Evolutionary conservation across 2,329 filamentous ascomycete species (phyloP).

Genomic region (Corynespora cassiicola): DNA sequence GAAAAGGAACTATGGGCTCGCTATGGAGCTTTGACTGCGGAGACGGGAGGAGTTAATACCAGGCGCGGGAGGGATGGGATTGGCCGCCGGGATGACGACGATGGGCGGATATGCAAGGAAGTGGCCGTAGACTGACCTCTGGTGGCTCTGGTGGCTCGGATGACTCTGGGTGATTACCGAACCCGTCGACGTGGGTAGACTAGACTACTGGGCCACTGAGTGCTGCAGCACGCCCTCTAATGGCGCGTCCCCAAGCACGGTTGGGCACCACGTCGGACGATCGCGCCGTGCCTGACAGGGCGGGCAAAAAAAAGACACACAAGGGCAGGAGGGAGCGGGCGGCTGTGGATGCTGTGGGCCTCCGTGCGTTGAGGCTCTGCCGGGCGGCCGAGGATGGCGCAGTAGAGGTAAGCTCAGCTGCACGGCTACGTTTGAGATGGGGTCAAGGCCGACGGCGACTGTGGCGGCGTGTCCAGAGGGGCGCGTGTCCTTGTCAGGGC

Average conservation of each 20-base stretch:
- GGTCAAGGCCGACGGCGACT: slow-evolving; percentile 17
- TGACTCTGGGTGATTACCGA: slow-evolving; percentile 41
- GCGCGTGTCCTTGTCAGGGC: too few species aligned
- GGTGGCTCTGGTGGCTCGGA: slow-evolving; percentile 30
- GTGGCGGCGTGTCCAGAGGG: slow-evolving; percentile 26
- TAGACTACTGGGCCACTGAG: slow-evolving; percentile 37
- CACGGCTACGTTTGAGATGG: slow-evolving; percentile 28
- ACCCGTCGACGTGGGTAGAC: slow-evolving; percentile 40
- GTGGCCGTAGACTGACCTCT: slow-evolving; percentile 30
- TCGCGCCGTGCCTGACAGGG: slow-evolving; percentile 39
- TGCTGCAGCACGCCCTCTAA: slow-evolving; percentile 35
- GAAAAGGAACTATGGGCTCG: slow-evolving; percentile 26
- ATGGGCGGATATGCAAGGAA: slow-evolving; percentile 37
- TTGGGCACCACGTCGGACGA: slow-evolving; percentile 43
- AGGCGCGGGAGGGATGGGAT: slow-evolving; percentile 21
- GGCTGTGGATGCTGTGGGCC: slow-evolving; percentile 25
- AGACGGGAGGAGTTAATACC: slow-evolving; percentile 32
- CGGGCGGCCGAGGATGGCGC: slow-evolving; percentile 35
- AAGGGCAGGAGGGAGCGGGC: slow-evolving; percentile 23
- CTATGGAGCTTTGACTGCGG: slow-evolving; percentile 37
- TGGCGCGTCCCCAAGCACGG: slow-evolving; percentile 35
- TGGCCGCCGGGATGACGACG: slow-evolving; percentile 23
- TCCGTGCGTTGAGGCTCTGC: slow-evolving; percentile 37
- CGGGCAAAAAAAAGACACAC: slow-evolving; percentile 24
- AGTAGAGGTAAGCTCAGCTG: slow-evolving; percentile 41